Conservation (phyloP, 371 early-diverging fungal genomes). For the Mortierella sp. region DNA sequence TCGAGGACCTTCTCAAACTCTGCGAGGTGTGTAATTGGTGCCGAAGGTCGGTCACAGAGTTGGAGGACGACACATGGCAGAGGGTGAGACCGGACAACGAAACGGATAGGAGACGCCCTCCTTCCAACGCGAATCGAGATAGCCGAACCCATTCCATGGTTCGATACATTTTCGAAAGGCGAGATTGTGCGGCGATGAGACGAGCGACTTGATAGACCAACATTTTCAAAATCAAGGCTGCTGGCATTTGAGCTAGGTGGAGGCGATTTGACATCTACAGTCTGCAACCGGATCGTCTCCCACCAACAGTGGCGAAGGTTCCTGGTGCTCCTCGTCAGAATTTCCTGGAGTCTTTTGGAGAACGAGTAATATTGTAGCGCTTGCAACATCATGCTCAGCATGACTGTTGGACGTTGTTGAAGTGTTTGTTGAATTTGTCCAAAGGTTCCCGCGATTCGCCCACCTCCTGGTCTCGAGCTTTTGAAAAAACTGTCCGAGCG, state of each 20-base stretch:
- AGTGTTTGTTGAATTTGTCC: conserved; percentile 53
- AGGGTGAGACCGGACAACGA: conserved; percentile 50
- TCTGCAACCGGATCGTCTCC: conserved; percentile 44
- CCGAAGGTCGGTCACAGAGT: conserved; percentile 40
- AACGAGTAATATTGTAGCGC: conserved; percentile 49
- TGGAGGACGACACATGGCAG: conserved; percentile 50
- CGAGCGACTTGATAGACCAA: background rate
- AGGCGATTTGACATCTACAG: conserved; percentile 38
- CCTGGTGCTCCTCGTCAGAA: conserved; percentile 27
- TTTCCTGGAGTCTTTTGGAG: conserved; percentile 42
- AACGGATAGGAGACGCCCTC: conserved; percentile 32
- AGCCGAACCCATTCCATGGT: conserved; percentile 48
- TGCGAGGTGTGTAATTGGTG: conserved; percentile 48
- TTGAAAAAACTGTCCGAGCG: conserved; percentile 52
- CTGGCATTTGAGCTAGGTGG: background rate
- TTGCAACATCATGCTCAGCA: conserved; percentile 42
- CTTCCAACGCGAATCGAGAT: conserved; percentile 39
- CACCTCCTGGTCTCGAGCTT: conserved; percentile 54
- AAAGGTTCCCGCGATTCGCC: conserved; percentile 37
- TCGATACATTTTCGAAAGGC: background rate
- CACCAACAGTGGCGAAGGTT: conserved; percentile 48
- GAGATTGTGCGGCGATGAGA: background rate
- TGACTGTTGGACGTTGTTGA: conserved; percentile 44
- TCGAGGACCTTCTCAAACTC: conserved; percentile 48
- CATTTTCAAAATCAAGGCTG: background rate